Conservation (phyloP, 768 basidiomycete genomes). For the Baorangia bicolor region DNA sequence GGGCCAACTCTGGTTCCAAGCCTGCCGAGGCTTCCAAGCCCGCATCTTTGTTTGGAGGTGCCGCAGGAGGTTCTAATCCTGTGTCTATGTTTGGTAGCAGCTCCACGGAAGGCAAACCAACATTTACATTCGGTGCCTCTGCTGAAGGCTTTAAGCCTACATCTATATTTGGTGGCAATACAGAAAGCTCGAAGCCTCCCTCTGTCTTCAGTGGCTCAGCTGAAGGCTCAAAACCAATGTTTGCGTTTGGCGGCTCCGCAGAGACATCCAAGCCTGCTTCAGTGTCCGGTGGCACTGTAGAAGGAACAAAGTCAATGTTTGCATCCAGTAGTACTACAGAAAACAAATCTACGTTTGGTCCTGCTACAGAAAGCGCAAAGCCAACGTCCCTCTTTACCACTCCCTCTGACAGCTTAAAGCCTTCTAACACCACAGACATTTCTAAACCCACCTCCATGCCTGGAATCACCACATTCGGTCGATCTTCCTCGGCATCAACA, state of each 20-base stretch:
- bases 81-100: constrained; percentile 5
- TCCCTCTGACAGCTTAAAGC: neutral
- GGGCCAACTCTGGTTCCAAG: constrained; percentile 12
- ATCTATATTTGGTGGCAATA: constrained; percentile 4
- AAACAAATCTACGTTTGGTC: neutral
- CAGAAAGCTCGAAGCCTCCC: constrained; percentile 1
- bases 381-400: neutral
- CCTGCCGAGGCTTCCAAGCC: constrained; percentile 16
- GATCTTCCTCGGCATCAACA: constrained; percentile 2
- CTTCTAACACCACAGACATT: neutral
- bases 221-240: constrained; percentile 8
- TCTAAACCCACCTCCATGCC: constrained; percentile 1
- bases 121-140: constrained; percentile 12
- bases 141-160: constrained; percentile 16
- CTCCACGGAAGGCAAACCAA: constrained; percentile 12
- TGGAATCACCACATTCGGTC: constrained; percentile 9
- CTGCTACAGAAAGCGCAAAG: neutral
- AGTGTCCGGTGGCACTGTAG: neutral
- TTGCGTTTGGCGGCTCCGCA: constrained; percentile 9
- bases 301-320: constrained; percentile 1
- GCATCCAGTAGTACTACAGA: neutral
- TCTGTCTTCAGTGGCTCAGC: constrained; percentile 1
- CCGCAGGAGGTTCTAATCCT: neutral
- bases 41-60: constrained; percentile 17
- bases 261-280: constrained; percentile 4